Base-by-base conservation (phyloP, 208 protist species). In the Chromosphaera perkinsii region DNA sequence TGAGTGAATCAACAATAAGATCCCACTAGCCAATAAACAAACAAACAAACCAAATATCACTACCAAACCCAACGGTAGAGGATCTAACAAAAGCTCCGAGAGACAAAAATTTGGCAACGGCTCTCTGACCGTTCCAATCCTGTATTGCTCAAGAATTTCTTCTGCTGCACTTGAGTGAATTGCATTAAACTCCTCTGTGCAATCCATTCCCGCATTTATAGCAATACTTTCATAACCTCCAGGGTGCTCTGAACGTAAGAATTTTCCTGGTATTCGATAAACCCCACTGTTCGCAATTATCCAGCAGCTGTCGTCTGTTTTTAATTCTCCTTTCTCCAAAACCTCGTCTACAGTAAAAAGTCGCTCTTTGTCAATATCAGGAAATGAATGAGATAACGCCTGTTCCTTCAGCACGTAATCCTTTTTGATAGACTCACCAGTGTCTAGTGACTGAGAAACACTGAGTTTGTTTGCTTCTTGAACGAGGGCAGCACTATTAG, bases 141-240 rank as follows among this genome's bases (percentile, higher is more conserved):
- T n/a, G n/a, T n/a, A n/a, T n/a, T n/a, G n/a, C n/a, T n/a, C n/a
- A n/a, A n/a, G n/a, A n/a, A n/a, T n/a, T n/a, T n/a, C n/a, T n/a
- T n/a, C n/a, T n/a, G 49, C 20, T 24, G 9, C 49, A 54, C 49
- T 54, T 17, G 49, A 54, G 22, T 54, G 49, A 24, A 54, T 54
- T 12, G 20, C 49, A 24, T 54, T 14, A 27, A 54, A 54, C 49
- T 54, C 49, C n/a, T 54, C 22, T 14, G 49, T 54, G 22, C 17
- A 10, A 24, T 54, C 22, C 27, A 31, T 54, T 29, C 49, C 49
- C 14, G 49, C 49, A 27, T 54, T 14, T 10, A 54, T 27, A 0
- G 27, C 10, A 12, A 54, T 54, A 12, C n/a, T 27, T 54, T 14
- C 27, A 10, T 14, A 14, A 24, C 49, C 49, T 29, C 49, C 49